These are phyloP conservation scores for Hypoxylon sp. DNA, from an alignment of 2,329 filamentous ascomycete species.

Conservation along the genomic window DNA sequence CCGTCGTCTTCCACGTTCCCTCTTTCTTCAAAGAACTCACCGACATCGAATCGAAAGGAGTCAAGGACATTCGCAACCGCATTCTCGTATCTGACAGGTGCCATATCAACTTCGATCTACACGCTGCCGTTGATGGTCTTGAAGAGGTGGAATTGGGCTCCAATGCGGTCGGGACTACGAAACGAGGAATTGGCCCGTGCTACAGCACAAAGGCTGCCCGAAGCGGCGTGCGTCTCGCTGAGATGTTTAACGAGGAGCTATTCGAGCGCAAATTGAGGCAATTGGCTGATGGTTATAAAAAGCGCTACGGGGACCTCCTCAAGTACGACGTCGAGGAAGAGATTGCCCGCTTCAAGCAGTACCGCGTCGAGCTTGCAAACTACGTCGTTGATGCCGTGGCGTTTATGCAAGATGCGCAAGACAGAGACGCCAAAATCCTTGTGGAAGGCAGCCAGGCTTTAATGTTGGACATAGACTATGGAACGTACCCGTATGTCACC, in stretches of 20 bases:
- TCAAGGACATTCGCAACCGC: constrained; percentile 13
- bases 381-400: constrained; percentile 78
- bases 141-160: constrained; percentile 23
- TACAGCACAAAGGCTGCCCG: constrained; percentile 72
- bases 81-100: constrained; percentile 17
- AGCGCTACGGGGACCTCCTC: constrained; percentile 77
- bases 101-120: constrained; percentile 24
- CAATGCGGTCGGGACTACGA: constrained; percentile 10
- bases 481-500: constrained; percentile 68
- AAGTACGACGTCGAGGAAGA: constrained; percentile 78
- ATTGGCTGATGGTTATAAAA: constrained; percentile 64
- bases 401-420: constrained; percentile 73
- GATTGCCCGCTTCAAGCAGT: constrained; percentile 72
- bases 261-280: constrained; percentile 6
- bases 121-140: constrained; percentile 32
- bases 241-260: constrained; percentile 12
- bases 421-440: constrained; percentile 71
- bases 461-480: constrained; percentile 71
- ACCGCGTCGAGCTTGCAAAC: constrained; percentile 69
- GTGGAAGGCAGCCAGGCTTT: constrained; percentile 76
- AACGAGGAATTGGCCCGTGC: constrained; percentile 44
- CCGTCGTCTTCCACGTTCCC: constrained; percentile 27
- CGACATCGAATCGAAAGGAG: constrained; percentile 24
- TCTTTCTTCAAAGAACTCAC: constrained; percentile 30
- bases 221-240: constrained; percentile 68